These are phyloP conservation scores for Penicillium lagena DNA, from an alignment of 495 filamentous ascomycete species.

Conservation along the genomic window DNA sequence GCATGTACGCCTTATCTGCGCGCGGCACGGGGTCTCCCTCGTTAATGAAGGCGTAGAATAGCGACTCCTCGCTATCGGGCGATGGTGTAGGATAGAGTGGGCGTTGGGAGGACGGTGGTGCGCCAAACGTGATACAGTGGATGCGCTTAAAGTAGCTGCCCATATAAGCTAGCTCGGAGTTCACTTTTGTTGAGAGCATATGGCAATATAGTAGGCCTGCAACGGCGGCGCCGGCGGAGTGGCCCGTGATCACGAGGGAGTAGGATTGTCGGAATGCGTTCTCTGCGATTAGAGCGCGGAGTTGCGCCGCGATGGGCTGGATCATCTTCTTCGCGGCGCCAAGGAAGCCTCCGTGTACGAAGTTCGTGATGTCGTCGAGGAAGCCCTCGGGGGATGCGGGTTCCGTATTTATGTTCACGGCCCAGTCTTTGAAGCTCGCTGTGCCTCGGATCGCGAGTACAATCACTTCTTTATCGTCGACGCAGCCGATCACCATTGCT, in stretches of 20 bases:
- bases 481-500: conserved; percentile 75
- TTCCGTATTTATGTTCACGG: conserved; percentile 64
- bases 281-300: conserved; percentile 61
- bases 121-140: conserved; percentile 78
- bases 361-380: conserved; percentile 67
- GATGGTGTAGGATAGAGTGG: conserved; percentile 52
- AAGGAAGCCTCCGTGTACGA: conserved; percentile 73
- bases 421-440: conserved; percentile 76
- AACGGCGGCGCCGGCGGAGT: conserved; percentile 77
- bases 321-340: conserved; percentile 70
- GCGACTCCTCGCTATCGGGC: conserved; percentile 43
- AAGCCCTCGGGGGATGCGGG: conserved; percentile 60
- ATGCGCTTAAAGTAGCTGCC: conserved; percentile 63
- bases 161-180: conserved; percentile 60
- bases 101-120: conserved; percentile 65
- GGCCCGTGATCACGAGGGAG: conserved; percentile 74
- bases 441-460: conserved; percentile 77
- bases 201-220: conserved; percentile 72
- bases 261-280: conserved; percentile 57
- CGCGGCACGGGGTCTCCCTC: conserved; percentile 77
- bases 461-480: conserved; percentile 69
- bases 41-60: conserved; percentile 74
- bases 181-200: conserved; percentile 49
- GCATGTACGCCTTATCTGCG: conserved; percentile 68
- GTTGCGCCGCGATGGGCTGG: conserved; percentile 58